phyloP scores from a whole-genome alignment of 768 basidiomycete genomes.

The Lentinula edodes region DNA sequence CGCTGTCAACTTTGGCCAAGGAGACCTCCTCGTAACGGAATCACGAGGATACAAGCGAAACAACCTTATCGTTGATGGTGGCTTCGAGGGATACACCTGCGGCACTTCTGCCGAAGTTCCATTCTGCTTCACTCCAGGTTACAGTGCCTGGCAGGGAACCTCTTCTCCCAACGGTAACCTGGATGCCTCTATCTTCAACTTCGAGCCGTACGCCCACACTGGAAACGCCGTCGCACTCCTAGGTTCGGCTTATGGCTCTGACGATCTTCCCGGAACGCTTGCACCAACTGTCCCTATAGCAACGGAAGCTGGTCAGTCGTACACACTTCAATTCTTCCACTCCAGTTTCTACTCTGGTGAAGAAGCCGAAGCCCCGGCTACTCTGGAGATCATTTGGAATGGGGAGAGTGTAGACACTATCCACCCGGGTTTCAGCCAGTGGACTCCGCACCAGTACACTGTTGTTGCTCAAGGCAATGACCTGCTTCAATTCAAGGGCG shows the following conservation, averaged over 20 bases:
- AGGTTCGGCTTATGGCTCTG: constrained; percentile 35
- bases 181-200: constrained; percentile 42
- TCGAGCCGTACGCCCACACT: constrained; percentile 31
- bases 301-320: constrained; percentile 31
- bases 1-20: constrained; percentile 43
- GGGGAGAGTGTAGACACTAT: constrained; percentile 26
- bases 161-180: constrained; percentile 27
- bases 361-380: constrained; percentile 26
- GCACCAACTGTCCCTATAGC: constrained; percentile 23
- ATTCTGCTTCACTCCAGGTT: constrained; percentile 36
- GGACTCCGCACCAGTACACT: constrained; percentile 28
- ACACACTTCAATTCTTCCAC: constrained; percentile 39
- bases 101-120: constrained; percentile 17
- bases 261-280: constrained; percentile 33
- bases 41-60: constrained; percentile 42
- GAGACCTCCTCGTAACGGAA: constrained; percentile 38
- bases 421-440: constrained; percentile 30
- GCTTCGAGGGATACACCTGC: constrained; percentile 34
- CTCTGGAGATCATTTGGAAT: constrained; percentile 40
- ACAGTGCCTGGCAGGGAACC: constrained; percentile 36
- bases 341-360: constrained; percentile 30
- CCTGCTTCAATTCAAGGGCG: constrained; percentile 35
- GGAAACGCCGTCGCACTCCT: constrained; percentile 35
- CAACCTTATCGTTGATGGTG: constrained; percentile 32
- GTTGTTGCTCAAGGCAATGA: constrained; percentile 34